These are phyloP conservation scores for Datisca glomerata DNA, from an alignment of 306 rosid species.

Conservation along the genomic window DNA sequence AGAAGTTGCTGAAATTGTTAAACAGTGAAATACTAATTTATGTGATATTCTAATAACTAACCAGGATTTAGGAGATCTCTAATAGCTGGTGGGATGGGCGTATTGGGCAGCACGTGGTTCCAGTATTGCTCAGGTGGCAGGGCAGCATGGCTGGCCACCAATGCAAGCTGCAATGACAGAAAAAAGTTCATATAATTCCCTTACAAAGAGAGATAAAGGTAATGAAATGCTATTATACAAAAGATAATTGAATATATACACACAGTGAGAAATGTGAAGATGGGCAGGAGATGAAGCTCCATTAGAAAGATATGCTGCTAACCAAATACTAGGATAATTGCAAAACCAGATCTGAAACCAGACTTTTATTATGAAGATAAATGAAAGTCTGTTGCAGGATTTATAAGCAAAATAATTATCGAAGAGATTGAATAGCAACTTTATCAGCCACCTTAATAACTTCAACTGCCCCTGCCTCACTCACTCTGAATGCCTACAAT, in stretches of 20 bases:
- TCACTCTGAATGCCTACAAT: conserved; percentile 11
- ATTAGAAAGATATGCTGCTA: conserved; percentile 12
- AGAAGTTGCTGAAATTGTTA: too few species aligned
- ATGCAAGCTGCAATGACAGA: conserved; percentile 21
- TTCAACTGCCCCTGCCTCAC: conserved; percentile 42
- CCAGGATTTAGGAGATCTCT: conserved; percentile 30
- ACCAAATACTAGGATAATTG: too few species aligned
- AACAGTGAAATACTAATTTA: too few species aligned
- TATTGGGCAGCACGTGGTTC: conserved; percentile 47
- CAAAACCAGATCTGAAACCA: too few species aligned
- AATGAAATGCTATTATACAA: background rate
- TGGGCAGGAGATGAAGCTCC: conserved; percentile 22
- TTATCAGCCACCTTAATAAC: conserved; percentile 16
- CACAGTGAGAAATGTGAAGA: conserved; percentile 36
- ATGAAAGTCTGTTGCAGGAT: conserved; percentile 5
- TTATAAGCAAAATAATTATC: conserved; percentile 18
- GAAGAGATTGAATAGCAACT: conserved; percentile 5
- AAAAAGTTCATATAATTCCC: too few species aligned
- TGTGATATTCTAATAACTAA: conserved; percentile 12
- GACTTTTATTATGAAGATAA: too few species aligned
- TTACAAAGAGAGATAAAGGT: background rate
- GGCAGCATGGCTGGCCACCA: conserved; percentile 46
- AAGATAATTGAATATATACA: conserved; percentile 11
- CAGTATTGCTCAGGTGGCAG: conserved; percentile 53
- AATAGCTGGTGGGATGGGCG: conserved; percentile 54